Evolutionary conservation across 2,329 filamentous ascomycete genomes (phyloP).

Genomic region (Myriosclerotinia duriaeana): DNA sequence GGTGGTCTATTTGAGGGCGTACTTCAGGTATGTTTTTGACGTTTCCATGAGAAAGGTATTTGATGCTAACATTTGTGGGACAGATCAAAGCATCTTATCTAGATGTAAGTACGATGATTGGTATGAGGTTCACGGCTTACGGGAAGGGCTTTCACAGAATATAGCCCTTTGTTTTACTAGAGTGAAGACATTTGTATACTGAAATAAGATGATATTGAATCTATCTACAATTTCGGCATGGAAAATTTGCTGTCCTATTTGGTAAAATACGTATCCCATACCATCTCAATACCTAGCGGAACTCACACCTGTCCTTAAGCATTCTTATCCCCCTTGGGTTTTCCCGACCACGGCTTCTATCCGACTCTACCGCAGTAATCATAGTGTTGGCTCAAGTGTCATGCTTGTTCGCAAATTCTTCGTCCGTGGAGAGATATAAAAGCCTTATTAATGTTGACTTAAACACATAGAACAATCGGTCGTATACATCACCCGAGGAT

Average conservation of each 20-base stretch:
- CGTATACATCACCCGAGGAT: no score
- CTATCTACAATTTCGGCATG: neutral
- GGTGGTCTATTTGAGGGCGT: conserved; percentile 94
- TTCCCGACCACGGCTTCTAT: no score
- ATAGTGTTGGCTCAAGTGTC: no score
- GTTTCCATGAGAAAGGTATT: conserved; percentile 18
- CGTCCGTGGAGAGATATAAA: no score
- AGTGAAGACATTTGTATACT: conserved; percentile 36
- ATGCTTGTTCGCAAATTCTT: no score
- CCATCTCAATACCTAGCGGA: neutral
- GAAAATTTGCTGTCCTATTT: neutral
- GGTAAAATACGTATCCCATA: neutral
- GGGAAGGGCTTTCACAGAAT: conserved; percentile 26
- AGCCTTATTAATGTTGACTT: no score
- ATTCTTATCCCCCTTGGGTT: no score
- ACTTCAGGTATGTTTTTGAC: conserved; percentile 69
- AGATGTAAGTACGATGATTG: conserved; percentile 33
- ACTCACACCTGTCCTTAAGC: no score
- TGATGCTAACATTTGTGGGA: conserved; percentile 26
- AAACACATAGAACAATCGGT: no score
- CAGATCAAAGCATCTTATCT: conserved; percentile 70
- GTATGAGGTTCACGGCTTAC: conserved; percentile 19
- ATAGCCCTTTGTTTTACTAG: conserved; percentile 36
- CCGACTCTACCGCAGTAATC: no score
- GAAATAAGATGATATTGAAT: conserved; percentile 22